Evolutionary conservation across 768 basidiomycete species (phyloP).

Genomic region (Rhodocollybia butyracea): DNA sequence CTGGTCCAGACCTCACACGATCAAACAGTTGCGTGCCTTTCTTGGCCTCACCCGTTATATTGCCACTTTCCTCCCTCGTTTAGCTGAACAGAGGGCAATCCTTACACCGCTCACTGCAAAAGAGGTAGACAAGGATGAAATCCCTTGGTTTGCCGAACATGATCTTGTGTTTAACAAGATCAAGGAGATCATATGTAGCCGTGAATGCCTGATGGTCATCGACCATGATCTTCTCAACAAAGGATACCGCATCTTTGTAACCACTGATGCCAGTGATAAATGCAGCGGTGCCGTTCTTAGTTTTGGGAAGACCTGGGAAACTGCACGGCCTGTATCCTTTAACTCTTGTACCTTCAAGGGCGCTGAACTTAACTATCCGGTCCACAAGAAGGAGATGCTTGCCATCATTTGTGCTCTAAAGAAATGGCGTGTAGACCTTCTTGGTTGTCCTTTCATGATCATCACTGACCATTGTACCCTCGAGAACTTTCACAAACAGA

Average conservation of each 20-base stretch:
- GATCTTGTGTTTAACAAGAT: slow-evolving; percentile 23
- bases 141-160: slow-evolving; percentile 19
- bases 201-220: slow-evolving; percentile 25
- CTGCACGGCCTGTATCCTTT: slow-evolving; percentile 26
- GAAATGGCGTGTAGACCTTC: slow-evolving; percentile 17
- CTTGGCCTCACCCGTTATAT: slow-evolving; percentile 22
- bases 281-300: slow-evolving; percentile 23
- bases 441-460: slow-evolving; percentile 17
- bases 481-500: slow-evolving; percentile 23
- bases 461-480: slow-evolving; percentile 31
- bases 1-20: slow-evolving; percentile 16
- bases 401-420: slow-evolving; percentile 24
- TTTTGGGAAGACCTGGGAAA: slow-evolving; percentile 21
- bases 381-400: slow-evolving; percentile 25
- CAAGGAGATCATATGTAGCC: slow-evolving; percentile 22
- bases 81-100: slow-evolving; percentile 14
- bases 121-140: slow-evolving; percentile 12
- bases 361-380: slow-evolving; percentile 26
- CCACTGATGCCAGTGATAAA: slow-evolving; percentile 23
- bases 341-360: slow-evolving; percentile 20
- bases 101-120: slow-evolving; percentile 16
- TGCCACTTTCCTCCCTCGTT: slow-evolving; percentile 8
- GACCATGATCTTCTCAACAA: slow-evolving; percentile 25
- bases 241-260: slow-evolving; percentile 28
- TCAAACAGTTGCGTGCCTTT: slow-evolving; percentile 14